phyloP scores from a whole-genome alignment of 169 alveolate species.

The Babesia sp. region DNA sequence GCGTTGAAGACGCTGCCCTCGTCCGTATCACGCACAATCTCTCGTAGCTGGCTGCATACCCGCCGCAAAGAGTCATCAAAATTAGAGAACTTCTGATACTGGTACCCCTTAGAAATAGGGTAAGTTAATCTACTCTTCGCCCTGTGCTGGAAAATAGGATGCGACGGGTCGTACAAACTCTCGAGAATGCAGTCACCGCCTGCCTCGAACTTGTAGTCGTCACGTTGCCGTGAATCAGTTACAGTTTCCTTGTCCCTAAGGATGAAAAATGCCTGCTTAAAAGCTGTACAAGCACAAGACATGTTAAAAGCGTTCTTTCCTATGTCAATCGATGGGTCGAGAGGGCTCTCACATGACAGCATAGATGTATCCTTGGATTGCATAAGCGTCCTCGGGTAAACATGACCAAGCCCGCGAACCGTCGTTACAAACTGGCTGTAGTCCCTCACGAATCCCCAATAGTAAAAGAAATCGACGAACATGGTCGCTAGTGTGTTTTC shows the following conservation, averaged over 20 bases:
- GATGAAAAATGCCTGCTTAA: constrained; percentile 57
- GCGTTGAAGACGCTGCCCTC: constrained; percentile 41
- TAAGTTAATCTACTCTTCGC: neutral
- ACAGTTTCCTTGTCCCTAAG: constrained; percentile 29
- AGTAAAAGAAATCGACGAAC: constrained; percentile 72
- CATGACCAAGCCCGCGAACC: constrained; percentile 75
- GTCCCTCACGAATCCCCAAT: constrained; percentile 71
- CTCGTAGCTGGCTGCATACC: constrained; percentile 42
- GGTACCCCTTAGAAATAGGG: neutral
- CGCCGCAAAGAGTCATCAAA: constrained; percentile 6
- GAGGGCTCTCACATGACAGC: constrained; percentile 70
- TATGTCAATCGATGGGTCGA: constrained; percentile 56
- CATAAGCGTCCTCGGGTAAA: constrained; percentile 65
- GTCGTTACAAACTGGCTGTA: constrained; percentile 64
- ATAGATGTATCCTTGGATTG: constrained; percentile 38
- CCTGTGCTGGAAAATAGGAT: constrained; percentile 63
- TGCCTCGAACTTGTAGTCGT: constrained; percentile 4
- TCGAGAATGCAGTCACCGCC: constrained; percentile 44
- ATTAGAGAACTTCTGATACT: constrained; percentile 16
- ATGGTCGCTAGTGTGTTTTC: constrained; percentile 53
- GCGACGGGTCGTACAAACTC: constrained; percentile 55
- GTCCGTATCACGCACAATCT: constrained; percentile 3
- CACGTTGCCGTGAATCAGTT: constrained; percentile 8
- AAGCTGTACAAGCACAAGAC: constrained; percentile 45
- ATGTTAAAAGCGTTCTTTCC: constrained; percentile 58